A percentile compares a stretch with the other conserved stretches of the same genome.
phyloP scores from a whole-genome alignment of 345 rosid species.

The Clarkia xantiana region DNA sequence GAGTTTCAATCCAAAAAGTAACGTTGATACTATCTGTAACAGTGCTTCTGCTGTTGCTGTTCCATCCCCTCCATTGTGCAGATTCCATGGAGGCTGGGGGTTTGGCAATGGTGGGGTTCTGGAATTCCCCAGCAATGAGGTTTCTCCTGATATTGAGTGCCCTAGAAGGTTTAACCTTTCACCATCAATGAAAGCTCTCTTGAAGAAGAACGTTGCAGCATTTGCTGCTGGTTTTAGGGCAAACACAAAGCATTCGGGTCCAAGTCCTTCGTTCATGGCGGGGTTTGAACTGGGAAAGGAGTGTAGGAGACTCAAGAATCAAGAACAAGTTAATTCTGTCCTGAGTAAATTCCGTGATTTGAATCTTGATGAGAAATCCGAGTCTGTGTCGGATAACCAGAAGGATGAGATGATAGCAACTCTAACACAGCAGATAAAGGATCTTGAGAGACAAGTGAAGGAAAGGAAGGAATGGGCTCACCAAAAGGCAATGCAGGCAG shows the following conservation, averaged over 20 bases:
- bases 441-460: conserved; percentile 61
- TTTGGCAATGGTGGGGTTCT: conserved; percentile 47
- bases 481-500: conserved; percentile 97
- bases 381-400: conserved; percentile 37
- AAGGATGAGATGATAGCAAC: conserved; percentile 64
- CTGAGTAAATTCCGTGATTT: conserved; percentile 60
- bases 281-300: conserved; percentile 33
- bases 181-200: conserved; percentile 62
- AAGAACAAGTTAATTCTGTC: conserved; percentile 40
- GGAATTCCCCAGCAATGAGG: conserved; percentile 38
- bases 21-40: conserved; percentile 22
- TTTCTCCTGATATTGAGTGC: conserved; percentile 58
- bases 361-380: conserved; percentile 65
- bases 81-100: conserved; percentile 90
- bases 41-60: conserved; percentile 31
- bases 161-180: conserved; percentile 80
- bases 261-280: conserved; percentile 19
- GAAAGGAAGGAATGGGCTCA: conserved; percentile 95
- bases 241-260: conserved; percentile 34
- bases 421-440: conserved; percentile 53
- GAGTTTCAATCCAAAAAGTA: conserved; percentile 16
- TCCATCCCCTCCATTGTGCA: conserved; percentile 44
- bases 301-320: conserved; percentile 24
- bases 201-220: conserved; percentile 77
- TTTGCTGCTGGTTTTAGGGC: conserved; percentile 84